Percentiles rank a stretch among this genome's conserved stretches.
These are phyloP conservation scores for Coemansia aciculifera DNA, from an alignment of 192 early-diverging fungal species.

Conservation along the genomic window DNA sequence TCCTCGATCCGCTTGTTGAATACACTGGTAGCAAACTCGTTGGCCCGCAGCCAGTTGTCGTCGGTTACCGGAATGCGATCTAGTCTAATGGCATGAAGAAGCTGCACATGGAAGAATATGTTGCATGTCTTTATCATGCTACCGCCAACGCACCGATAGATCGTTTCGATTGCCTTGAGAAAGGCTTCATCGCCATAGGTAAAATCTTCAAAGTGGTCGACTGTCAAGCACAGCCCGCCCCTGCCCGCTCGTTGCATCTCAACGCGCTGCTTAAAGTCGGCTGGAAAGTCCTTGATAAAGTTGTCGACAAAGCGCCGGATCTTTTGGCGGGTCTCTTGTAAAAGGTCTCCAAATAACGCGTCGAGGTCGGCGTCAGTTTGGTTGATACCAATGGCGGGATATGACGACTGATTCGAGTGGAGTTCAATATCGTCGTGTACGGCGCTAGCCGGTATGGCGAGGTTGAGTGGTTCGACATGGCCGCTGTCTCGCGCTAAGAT, in stretches of 20 bases:
- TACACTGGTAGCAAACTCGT: slow-evolving; percentile 45
- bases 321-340: slow-evolving; percentile 19
- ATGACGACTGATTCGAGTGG: slow-evolving; percentile 16
- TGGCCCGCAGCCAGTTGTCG: slow-evolving; percentile 29
- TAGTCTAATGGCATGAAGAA: slow-evolving; percentile 19
- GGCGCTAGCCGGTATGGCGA: background rate
- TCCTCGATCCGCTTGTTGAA: slow-evolving; percentile 45
- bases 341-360: slow-evolving; percentile 27
- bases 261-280: slow-evolving; percentile 46
- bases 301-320: slow-evolving; percentile 33
- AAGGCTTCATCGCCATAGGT: slow-evolving; percentile 24
- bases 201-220: slow-evolving; percentile 34
- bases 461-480: slow-evolving; percentile 17
- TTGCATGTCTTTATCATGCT: slow-evolving; percentile 33
- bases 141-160: slow-evolving; percentile 27
- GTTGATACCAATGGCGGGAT: slow-evolving; percentile 16
- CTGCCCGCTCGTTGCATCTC: slow-evolving; percentile 18
- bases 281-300: slow-evolving; percentile 29
- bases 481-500: slow-evolving; percentile 34
- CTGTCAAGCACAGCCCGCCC: slow-evolving; percentile 32
- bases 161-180: slow-evolving; percentile 30
- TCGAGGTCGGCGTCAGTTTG: slow-evolving; percentile 27
- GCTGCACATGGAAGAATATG: slow-evolving; percentile 42
- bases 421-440: slow-evolving; percentile 18
- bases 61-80: slow-evolving; percentile 32